Evolutionary conservation across 106 monocot genomes (phyloP).

Genomic region (Phalaenopsis equestris): DNA sequence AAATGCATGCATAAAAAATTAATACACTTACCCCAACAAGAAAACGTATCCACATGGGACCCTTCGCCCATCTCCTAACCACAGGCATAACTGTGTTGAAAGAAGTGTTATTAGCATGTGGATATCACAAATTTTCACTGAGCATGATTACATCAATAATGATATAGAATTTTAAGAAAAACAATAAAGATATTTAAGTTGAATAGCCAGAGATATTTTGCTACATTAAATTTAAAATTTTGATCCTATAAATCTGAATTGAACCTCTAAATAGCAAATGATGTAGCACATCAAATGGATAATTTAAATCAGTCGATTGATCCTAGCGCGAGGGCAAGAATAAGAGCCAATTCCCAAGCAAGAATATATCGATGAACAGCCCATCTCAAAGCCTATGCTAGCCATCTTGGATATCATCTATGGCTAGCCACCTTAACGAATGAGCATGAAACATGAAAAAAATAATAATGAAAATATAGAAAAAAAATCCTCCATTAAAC

Average conservation of each 20-base stretch:
- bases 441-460: too few species aligned
- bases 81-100: conserved; percentile 73
- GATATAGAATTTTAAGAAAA: background rate
- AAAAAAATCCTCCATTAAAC: too few species aligned
- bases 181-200: background rate
- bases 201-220: background rate
- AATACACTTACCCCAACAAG: conserved; percentile 70
- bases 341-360: too few species aligned
- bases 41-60: conserved; percentile 88
- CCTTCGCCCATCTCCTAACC: conserved; percentile 54
- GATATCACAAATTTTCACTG: background rate
- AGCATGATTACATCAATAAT: background rate
- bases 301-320: too few species aligned
- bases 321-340: too few species aligned
- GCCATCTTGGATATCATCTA: too few species aligned
- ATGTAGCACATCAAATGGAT: too few species aligned
- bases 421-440: too few species aligned
- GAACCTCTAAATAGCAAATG: background rate
- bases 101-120: background rate
- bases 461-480: too few species aligned
- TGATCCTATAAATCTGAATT: background rate
- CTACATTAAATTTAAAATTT: background rate
- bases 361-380: too few species aligned
- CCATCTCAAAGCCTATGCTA: too few species aligned
- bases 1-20: background rate